These are phyloP conservation scores for Cymbopogon flexuosus DNA, from an alignment of 202 grass and related monocot genomes.

Conservation along the genomic window DNA sequence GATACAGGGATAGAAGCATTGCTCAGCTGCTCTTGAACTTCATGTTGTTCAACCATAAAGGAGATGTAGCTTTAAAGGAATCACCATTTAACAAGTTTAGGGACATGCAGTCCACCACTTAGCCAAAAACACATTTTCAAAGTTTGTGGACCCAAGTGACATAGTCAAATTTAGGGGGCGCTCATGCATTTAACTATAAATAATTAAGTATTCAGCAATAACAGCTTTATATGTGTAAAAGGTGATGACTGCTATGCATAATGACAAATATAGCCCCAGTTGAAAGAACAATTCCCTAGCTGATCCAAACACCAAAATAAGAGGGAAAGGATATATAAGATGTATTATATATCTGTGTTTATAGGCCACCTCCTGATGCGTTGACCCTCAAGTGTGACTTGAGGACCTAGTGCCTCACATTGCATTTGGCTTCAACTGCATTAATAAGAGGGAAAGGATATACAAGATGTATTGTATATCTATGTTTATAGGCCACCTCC, in stretches of 20 bases:
- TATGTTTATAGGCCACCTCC: not conserved
- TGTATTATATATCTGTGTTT: not conserved
- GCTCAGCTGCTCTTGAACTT: not conserved
- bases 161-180: not conserved
- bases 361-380: not conserved
- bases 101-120: not conserved
- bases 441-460: not conserved
- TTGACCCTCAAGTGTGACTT: no score
- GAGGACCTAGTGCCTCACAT: not conserved
- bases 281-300: not conserved
- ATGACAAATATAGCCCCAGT: not conserved
- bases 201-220: not conserved
- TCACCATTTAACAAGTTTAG: not conserved
- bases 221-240: not conserved
- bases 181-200: not conserved
- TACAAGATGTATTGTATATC: not conserved
- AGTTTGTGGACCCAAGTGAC: not conserved
- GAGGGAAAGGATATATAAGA: not conserved
- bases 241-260: not conserved
- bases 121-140: not conserved
- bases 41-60: not conserved
- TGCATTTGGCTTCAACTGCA: not conserved
- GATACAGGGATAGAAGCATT: not conserved
- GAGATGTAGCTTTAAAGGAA: not conserved
- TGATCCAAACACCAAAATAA: conserved; percentile 3